Conservation (phyloP, 169 alveolate species). For the Plasmodium vivax region DNA sequence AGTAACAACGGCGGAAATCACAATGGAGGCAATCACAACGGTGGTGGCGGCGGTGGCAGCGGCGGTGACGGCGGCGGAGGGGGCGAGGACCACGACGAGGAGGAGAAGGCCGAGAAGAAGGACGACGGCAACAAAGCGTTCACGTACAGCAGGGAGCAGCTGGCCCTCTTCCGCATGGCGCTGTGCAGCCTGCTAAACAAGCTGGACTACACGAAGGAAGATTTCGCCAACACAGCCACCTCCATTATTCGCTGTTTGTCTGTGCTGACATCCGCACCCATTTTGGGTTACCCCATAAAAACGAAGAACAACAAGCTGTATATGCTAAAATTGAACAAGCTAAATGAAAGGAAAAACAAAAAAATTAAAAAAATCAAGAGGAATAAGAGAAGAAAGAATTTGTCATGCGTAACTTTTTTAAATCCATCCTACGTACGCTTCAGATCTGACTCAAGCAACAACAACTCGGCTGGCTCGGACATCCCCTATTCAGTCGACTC, state of each 20-base stretch:
- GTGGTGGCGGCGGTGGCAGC: background rate
- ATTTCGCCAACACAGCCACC: constrained; percentile 44
- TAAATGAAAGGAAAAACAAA: constrained; percentile 50
- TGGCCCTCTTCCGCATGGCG: constrained; percentile 19
- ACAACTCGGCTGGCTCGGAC: constrained; percentile 39
- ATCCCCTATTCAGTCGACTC: constrained; percentile 53
- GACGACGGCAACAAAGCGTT: constrained; percentile 17
- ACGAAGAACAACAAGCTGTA: constrained; percentile 48
- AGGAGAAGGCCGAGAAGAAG: constrained; percentile 28
- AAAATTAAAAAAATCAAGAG: constrained; percentile 60
- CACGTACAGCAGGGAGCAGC: constrained; percentile 61
- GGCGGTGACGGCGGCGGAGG: background rate
- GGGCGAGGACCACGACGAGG: constrained; percentile 17
- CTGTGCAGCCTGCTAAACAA: constrained; percentile 56
- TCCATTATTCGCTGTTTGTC: constrained; percentile 68
- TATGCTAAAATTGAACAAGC: constrained; percentile 57
- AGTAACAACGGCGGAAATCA: background rate
- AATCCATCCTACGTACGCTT: constrained; percentile 74
- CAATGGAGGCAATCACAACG: background rate
- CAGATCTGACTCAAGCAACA: constrained; percentile 69
- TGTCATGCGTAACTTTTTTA: constrained; percentile 36
- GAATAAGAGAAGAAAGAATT: constrained; percentile 57
- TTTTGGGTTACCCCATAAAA: constrained; percentile 70
- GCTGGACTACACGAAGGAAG: constrained; percentile 66
- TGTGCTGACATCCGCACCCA: constrained; percentile 73